Conservation (phyloP, 352 stramenopile genomes). For the Globisporangium parvum region DNA sequence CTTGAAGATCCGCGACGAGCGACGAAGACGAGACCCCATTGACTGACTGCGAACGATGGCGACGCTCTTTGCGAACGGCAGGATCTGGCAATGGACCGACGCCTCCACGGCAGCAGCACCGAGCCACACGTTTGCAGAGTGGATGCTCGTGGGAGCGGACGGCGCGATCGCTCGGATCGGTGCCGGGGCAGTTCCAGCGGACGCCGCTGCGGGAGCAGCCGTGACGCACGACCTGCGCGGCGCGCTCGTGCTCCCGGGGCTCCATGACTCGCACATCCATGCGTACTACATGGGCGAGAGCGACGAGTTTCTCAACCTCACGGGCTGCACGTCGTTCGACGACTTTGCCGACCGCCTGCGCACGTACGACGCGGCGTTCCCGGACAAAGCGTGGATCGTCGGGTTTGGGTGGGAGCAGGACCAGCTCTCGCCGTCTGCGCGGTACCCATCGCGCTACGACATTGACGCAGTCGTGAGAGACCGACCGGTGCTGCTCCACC, state of each 20-base stretch:
- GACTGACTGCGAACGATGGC: constrained; percentile 16
- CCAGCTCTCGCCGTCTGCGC: constrained; percentile 43
- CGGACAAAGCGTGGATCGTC: constrained; percentile 72
- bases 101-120: not conserved
- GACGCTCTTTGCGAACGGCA: constrained; percentile 51
- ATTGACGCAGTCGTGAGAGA: constrained; percentile 68
- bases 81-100: constrained; percentile 61
- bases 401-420: constrained; percentile 87
- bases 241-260: constrained; percentile 71
- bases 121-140: constrained; percentile 27
- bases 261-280: constrained; percentile 89
- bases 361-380: constrained; percentile 51
- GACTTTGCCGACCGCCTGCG: constrained; percentile 52
- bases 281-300: constrained; percentile 80
- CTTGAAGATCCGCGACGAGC: constrained; percentile 8
- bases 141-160: constrained; percentile 54
- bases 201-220: not conserved
- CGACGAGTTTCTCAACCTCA: constrained; percentile 78
- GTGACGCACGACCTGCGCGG: constrained; percentile 40
- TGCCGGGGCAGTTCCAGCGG: constrained; percentile 7
- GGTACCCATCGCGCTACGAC: constrained; percentile 68
- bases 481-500: constrained; percentile 77
- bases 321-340: constrained; percentile 63
- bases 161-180: constrained; percentile 38
- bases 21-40: not conserved